Percentiles rank a stretch among this genome's conserved stretches.
Conservation (phyloP, 2,329 filamentous ascomycete genomes). For the Chrysoporthe puriensis region DNA sequence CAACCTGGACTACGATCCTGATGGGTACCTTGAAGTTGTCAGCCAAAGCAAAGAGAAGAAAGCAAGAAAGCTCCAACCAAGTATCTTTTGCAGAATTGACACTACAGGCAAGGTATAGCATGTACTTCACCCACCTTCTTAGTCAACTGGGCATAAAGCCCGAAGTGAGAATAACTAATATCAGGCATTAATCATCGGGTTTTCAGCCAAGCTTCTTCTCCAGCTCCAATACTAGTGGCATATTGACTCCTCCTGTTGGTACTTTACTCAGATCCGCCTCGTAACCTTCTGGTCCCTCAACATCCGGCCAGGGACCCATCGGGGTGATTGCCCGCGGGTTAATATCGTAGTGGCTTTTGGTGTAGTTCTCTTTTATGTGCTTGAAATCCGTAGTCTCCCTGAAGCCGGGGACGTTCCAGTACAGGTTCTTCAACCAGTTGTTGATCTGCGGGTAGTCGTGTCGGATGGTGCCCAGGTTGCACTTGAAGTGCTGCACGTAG, state of each 20-base stretch:
- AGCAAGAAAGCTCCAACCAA: too few species aligned
- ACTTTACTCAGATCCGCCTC: constrained; percentile 53
- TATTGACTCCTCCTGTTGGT: constrained; percentile 49
- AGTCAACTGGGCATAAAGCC: too few species aligned
- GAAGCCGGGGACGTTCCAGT: constrained; percentile 59
- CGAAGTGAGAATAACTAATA: too few species aligned
- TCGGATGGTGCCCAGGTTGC: constrained; percentile 63
- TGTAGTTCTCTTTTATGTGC: constrained; percentile 69
- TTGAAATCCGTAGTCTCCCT: constrained; percentile 64
- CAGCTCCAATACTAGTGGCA: constrained; percentile 43
- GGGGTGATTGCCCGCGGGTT: constrained; percentile 67
- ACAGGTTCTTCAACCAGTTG: constrained; percentile 63
- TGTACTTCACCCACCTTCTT: too few species aligned
- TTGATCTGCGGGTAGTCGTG: constrained; percentile 63
- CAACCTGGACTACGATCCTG: too few species aligned
- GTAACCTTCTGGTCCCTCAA: constrained; percentile 51
- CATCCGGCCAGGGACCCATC: constrained; percentile 61
- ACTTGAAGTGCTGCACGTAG: constrained; percentile 71
- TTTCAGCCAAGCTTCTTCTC: constrained; percentile 31
- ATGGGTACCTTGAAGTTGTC: too few species aligned
- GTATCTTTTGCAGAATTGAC: too few species aligned
- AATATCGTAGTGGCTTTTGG: constrained; percentile 62
- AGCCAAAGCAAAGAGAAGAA: too few species aligned
- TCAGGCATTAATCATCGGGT: too few species aligned
- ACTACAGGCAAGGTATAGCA: too few species aligned